Evolutionary conservation across 2,329 filamentous ascomycete species (phyloP).

Genomic region (Venturiaceae sp.): DNA sequence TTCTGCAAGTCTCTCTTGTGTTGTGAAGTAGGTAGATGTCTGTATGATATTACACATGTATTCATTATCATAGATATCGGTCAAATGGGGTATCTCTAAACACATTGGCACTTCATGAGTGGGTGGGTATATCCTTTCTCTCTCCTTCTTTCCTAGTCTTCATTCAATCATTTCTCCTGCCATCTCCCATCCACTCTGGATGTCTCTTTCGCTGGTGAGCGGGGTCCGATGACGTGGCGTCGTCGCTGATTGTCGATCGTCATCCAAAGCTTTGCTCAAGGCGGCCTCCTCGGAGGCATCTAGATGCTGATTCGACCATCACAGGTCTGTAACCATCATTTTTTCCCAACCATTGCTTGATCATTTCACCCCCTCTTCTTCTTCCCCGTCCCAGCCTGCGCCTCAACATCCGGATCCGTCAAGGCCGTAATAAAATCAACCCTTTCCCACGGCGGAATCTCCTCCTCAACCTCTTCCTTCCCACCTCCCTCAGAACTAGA

Average conservation of each 20-base stretch:
- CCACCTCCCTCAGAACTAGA: not conserved
- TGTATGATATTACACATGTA: too few species aligned
- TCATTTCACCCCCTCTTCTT: not conserved
- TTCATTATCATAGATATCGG: not conserved
- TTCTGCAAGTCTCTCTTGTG: too few species aligned
- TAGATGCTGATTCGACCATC: not conserved
- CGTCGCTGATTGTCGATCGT: too few species aligned
- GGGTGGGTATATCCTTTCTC: not conserved
- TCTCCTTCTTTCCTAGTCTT: not conserved
- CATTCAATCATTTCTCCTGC: not conserved
- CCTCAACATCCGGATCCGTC: conserved; percentile 1
- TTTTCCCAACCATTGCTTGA: not conserved
- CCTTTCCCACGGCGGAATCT: not conserved
- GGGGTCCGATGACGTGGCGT: too few species aligned
- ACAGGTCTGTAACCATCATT: not conserved
- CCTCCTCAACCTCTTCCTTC: not conserved
- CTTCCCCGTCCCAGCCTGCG: not conserved
- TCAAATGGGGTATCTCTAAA: not conserved
- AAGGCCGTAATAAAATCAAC: conserved; percentile 2
- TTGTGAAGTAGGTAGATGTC: too few species aligned
- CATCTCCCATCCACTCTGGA: not conserved
- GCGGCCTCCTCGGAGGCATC: not conserved
- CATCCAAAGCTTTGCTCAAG: too few species aligned
- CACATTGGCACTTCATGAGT: not conserved
- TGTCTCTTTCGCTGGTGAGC: not conserved